Evolutionary conservation across 2,329 filamentous ascomycete genomes (phyloP), one percentile per base, ranked within the genome.

Genomic region (Fusarium hostae): DNA sequence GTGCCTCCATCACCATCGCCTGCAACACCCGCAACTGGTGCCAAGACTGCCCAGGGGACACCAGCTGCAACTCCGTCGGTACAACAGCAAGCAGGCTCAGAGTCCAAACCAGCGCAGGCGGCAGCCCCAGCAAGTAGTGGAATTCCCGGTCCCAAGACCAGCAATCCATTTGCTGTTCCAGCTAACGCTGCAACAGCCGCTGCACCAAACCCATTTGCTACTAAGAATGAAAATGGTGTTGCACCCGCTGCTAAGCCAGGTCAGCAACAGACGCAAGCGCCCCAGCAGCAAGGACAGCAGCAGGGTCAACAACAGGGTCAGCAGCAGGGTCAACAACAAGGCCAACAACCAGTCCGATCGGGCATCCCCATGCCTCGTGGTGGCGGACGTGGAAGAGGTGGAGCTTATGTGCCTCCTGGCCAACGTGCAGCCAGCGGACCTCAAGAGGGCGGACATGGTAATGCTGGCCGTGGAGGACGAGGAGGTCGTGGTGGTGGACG

Each of bases 401-500:
- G 81, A 12, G 70, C 79, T 3, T 81, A 83, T 55, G 78, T 81
- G 2, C 78, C 82, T 48, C 82, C 82, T 6, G 75, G 80, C 15
- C 81, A 83, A 62, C 78, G 82, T 34, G 72, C 71, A 7, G 77
- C 77, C 10, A 80, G 79, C 52, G 81, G 81, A 20, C 73, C 65
- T 50, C 81, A 82, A 34, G 81, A 83, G 22, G 78, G 78, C n/a
- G 79, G 76, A 45, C 56, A 76, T 60, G 72, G 71, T 10, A 70
- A 76, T 64, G 71, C 78, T 71, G 70, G 80, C 22, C 74, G 82
- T 26, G 78, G 82, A 52, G 69, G 69, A 6, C 82, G 86, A 56
- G 85, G 86, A 48, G 69, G 69, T 16, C 82, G 86, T 47, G 85
- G 86, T 30, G 84, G 81, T 48, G 81, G 83, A 35, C 82, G 85